These are phyloP conservation scores for Tephrocybe sp. DNA, from an alignment of 768 basidiomycete genomes.

Conservation along the genomic window DNA sequence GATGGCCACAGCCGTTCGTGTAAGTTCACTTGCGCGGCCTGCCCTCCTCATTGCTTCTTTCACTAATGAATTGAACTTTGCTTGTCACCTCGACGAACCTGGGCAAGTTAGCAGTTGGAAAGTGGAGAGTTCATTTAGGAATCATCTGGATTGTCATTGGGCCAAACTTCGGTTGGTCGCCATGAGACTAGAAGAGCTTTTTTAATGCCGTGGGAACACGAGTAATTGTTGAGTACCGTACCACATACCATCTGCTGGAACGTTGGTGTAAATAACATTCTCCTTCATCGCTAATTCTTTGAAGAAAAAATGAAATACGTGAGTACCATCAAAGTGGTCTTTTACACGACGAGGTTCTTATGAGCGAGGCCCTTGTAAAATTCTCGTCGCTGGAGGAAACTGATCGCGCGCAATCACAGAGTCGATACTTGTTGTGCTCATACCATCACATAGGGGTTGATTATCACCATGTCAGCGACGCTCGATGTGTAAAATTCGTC, in stretches of 20 bases:
- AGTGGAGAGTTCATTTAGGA: too few relatives aligned
- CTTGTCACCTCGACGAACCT: too few relatives aligned
- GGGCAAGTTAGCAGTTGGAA: too few relatives aligned
- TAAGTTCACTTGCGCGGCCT: too few relatives aligned
- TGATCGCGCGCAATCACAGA: conserved; percentile 91
- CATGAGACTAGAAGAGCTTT: too few relatives aligned
- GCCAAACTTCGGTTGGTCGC: too few relatives aligned
- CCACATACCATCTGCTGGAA: conserved; percentile 84
- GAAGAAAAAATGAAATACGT: conserved; percentile 98
- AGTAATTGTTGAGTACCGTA: too few relatives aligned
- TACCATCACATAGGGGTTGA: conserved; percentile 95
- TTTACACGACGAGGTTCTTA: conserved; percentile 86
- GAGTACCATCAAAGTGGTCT: conserved; percentile 98
- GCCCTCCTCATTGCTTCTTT: too few relatives aligned
- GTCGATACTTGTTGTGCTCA: conserved; percentile 99
- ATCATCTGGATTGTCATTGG: too few relatives aligned
- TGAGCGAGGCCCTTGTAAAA: conserved; percentile 93
- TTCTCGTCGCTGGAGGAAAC: conserved; percentile 99
- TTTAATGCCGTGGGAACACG: too few relatives aligned
- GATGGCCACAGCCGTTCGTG: too few relatives aligned
- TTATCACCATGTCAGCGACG: conserved; percentile 92
- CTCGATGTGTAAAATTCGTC: conserved; percentile 97
- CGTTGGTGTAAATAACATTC: conserved; percentile 98
- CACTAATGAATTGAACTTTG: too few relatives aligned
- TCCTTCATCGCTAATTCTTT: conserved; percentile 94